These are phyloP conservation scores for Dactylellina cionopaga DNA, from an alignment of 2,329 filamentous ascomycete species.

Conservation along the genomic window DNA sequence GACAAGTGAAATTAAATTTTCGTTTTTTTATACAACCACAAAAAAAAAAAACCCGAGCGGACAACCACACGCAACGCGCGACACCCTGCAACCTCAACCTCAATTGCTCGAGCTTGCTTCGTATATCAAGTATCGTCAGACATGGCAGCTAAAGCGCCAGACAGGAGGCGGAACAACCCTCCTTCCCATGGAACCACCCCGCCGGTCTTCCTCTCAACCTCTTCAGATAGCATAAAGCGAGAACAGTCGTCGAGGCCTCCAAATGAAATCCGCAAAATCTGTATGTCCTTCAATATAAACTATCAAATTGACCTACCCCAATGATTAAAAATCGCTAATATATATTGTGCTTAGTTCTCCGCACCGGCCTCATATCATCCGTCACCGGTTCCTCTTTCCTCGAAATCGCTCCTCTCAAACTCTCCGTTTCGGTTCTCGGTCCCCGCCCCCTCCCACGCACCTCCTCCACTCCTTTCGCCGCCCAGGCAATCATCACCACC, in stretches of 20 bases:
- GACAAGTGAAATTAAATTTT: slow-evolving; percentile 21
- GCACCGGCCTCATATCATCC: slow-evolving; percentile 86
- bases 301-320: slow-evolving; percentile 13
- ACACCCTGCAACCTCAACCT: slow-evolving; percentile 28
- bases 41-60: slow-evolving; percentile 41
- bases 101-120: slow-evolving; percentile 2
- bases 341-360: slow-evolving; percentile 63
- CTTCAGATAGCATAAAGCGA: slow-evolving; percentile 55
- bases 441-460: slow-evolving; percentile 83
- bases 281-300: slow-evolving; percentile 66
- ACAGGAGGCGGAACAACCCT: slow-evolving; percentile 89
- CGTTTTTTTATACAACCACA: slow-evolving; percentile 21
- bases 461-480: slow-evolving; percentile 83
- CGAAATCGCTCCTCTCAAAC: slow-evolving; percentile 77
- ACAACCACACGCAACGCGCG: slow-evolving; percentile 29
- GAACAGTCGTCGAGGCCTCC: slow-evolving; percentile 64
- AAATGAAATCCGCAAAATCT: slow-evolving; percentile 83
- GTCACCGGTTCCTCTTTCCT: slow-evolving; percentile 93
- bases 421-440: slow-evolving; percentile 92
- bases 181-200: slow-evolving; percentile 79
- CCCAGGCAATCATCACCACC: slow-evolving; percentile 88
- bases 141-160: slow-evolving; percentile 62
- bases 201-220: slow-evolving; percentile 73
- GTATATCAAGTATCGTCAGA: slow-evolving; percentile 1
- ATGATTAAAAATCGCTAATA: background rate